Evolutionary conservation across 1,284 basidiomycete species (phyloP).

Genomic region (Marasmius sp.): DNA sequence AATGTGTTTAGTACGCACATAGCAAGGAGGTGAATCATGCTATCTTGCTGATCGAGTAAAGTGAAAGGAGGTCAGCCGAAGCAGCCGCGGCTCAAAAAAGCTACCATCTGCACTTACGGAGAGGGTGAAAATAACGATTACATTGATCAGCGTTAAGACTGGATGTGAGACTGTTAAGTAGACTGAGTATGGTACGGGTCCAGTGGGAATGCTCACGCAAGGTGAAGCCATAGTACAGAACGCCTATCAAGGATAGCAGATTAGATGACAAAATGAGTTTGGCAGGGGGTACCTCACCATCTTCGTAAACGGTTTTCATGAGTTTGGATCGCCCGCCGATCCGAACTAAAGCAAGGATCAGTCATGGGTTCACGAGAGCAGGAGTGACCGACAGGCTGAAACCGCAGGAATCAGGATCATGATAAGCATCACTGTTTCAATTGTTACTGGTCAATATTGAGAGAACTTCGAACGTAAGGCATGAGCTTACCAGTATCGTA

Average conservation of each 20-base stretch:
- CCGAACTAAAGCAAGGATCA: neutral
- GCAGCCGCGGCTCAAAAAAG: neutral
- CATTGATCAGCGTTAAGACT: neutral
- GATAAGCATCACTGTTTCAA: neutral
- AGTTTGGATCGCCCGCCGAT: neutral
- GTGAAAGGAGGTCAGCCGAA: no score
- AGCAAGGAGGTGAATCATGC: no score
- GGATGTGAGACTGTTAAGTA: no score
- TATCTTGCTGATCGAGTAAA: no score
- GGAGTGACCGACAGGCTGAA: neutral
- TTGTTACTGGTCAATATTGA: neutral
- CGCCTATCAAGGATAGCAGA: neutral
- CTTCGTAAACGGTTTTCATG: neutral
- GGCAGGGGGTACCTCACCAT: neutral
- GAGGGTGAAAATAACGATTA: neutral
- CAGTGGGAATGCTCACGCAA: neutral
- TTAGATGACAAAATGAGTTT: neutral
- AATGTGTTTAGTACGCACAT: neutral
- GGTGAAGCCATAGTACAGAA: neutral
- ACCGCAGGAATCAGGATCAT: no score
- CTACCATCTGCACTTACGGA: neutral
- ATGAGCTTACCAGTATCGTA: neutral
- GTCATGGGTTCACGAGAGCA: no score
- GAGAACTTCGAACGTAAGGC: neutral
- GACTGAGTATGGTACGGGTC: neutral